A percentile compares a stretch with the other conserved stretches of the same genome.
These are phyloP conservation scores for Trichoderma semiorbis DNA, from an alignment of 2,329 filamentous ascomycete genomes.

Conservation along the genomic window DNA sequence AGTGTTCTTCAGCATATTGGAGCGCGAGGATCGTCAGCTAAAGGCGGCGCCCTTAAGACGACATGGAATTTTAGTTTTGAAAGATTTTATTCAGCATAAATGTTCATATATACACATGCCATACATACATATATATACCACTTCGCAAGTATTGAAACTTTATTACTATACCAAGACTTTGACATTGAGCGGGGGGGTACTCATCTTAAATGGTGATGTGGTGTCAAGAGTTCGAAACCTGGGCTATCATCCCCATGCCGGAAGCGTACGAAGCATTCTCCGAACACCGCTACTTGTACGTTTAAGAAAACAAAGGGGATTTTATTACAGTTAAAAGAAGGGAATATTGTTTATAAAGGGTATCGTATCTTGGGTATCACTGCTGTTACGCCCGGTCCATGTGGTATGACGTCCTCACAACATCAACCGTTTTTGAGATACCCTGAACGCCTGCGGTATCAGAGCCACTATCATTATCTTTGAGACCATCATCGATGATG, in stretches of 20 bases:
- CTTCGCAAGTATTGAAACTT: background rate
- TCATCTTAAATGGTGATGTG: too few species aligned
- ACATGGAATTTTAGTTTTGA: slow-evolving; percentile 35
- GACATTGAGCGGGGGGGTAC: background rate
- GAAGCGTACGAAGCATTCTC: background rate
- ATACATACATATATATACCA: background rate
- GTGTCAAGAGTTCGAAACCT: background rate
- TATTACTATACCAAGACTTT: background rate
- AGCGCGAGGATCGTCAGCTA: slow-evolving; percentile 27
- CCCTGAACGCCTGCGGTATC: background rate
- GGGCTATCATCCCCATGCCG: too few species aligned
- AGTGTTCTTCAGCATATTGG: slow-evolving; percentile 35
- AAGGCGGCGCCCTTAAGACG: slow-evolving; percentile 24
- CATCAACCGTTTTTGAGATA: slow-evolving; percentile 11
- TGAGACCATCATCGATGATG: background rate
- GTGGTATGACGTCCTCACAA: slow-evolving; percentile 11
- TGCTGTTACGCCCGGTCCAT: background rate
- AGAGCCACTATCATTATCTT: slow-evolving; percentile 28
- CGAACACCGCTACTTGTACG: too few species aligned
- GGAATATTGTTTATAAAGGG: background rate
- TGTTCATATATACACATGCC: background rate
- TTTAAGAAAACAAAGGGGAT: background rate
- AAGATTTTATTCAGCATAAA: slow-evolving; percentile 6
- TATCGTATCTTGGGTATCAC: background rate
- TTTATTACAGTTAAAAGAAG: background rate